A percentile compares a stretch with the other conserved stretches of the same genome.
Conservation (phyloP, 1,139 yeast species). For the Suhomyces yuchorum region DNA sequence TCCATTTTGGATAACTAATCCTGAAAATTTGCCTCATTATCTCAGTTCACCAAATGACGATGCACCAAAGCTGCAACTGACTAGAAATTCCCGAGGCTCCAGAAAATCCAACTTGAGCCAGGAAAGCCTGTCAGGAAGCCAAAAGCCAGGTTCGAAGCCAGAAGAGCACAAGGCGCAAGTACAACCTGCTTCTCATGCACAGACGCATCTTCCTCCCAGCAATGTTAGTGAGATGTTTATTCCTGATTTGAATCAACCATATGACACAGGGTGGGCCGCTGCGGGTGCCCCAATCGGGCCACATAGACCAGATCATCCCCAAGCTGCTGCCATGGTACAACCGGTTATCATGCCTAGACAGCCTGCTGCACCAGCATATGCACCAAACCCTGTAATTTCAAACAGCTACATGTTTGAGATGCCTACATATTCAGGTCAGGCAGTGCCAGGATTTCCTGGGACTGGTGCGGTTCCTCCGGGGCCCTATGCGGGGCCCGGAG, state of each 20-base stretch:
- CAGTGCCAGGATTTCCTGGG: not conserved
- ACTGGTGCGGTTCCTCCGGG: not conserved
- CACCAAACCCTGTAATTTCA: slow-evolving; percentile 9
- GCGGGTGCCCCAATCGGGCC: not conserved
- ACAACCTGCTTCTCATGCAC: not conserved
- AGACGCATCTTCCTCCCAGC: slow-evolving; percentile 1
- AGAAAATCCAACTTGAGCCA: not conserved
- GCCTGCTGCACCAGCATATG: not conserved
- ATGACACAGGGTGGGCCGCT: slow-evolving; percentile 4
- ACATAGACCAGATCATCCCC: not conserved
- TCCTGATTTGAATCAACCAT: slow-evolving; percentile 3
- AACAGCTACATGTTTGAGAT: slow-evolving; percentile 11
- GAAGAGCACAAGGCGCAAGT: not conserved
- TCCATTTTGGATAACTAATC: slow-evolving; percentile 49
- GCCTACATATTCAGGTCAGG: slow-evolving; percentile 6
- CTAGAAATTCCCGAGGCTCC: not conserved
- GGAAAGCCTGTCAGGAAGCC: not conserved
- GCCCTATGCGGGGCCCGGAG: not conserved
- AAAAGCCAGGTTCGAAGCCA: not conserved
- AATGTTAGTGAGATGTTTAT: slow-evolving; percentile 9
- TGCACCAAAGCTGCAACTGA: slow-evolving; percentile 9
- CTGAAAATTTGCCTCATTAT: slow-evolving; percentile 43
- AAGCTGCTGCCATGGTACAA: not conserved
- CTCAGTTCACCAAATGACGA: slow-evolving; percentile 42
- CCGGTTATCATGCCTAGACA: slow-evolving; percentile 4